Base-by-base conservation (phyloP, 1,284 basidiomycete genomes). In the Cryptococcus hybrid region DNA sequence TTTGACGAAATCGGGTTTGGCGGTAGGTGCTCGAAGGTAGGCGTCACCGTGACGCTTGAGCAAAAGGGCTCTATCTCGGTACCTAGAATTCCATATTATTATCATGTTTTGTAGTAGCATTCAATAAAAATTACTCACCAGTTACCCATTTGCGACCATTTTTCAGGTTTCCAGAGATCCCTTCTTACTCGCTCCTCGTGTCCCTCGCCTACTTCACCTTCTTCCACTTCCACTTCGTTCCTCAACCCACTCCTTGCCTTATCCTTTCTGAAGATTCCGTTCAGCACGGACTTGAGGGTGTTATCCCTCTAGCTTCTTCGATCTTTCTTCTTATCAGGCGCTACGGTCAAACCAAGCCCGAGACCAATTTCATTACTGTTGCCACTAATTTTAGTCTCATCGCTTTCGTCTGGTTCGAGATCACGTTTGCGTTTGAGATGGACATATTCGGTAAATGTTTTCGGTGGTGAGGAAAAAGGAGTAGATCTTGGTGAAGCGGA, bases 1-100 rank as follows among this genome's bases (percentile, higher is more conserved):
- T 8, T 57, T 54, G 35, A 56, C 55, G 34, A 62, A 67, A 51
- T 66, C 55, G 52, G 67, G 64, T n/a, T 70, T 69, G 11, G 53
- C 52, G 0, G 58, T 49, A 2, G 62, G 56, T 11, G 66, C 60
- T 13, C 60, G 57, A 8, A 36, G 37, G 56, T 70, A 69, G 7
- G 74, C 74, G 48, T 76, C 74, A n/a, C 70, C 74, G 38, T 69
- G 66, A 2, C 74, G 68, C 58, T 76, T 76, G 34, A 70, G 61
- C 6, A 61, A 54, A 15, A 71, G 60, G 0, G 72, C 72, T 18
- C 74, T 61, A 7, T 47, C 49, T 18, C 65, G 57, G 43, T 69
- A 59, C 53, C 68, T 70, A 53, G 3, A 36, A 24, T 24, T 24
- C 24, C 24, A 24, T 24, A 24, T 24, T 6, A 52, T 7, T 36